Evolutionary conservation across 192 early-diverging fungal species (phyloP).

Genomic region (Entomortierella beljakovae): DNA sequence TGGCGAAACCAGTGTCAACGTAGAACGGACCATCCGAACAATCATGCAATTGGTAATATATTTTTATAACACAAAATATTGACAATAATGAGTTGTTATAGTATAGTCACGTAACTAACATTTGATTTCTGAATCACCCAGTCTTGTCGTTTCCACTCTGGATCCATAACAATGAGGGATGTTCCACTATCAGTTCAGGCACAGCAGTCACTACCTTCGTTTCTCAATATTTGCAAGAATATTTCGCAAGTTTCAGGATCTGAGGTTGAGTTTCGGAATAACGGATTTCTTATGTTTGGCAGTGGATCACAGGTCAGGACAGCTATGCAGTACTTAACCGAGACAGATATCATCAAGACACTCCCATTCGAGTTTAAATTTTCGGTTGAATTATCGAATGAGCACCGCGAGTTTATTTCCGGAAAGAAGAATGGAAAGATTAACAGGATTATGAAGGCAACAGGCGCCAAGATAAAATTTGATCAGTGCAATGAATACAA

Average conservation of each 20-base stretch:
- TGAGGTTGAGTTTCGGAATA: constrained; percentile 70
- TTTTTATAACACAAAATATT: background rate
- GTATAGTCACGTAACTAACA: too few relatives aligned
- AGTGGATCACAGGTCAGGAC: constrained; percentile 68
- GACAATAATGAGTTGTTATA: too few relatives aligned
- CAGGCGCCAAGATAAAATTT: constrained; percentile 77
- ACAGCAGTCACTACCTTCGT: constrained; percentile 40
- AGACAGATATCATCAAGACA: constrained; percentile 61
- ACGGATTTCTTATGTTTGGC: constrained; percentile 80
- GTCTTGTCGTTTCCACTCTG: constrained; percentile 53
- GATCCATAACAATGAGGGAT: constrained; percentile 39
- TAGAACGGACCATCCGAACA: constrained; percentile 76
- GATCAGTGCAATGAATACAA: constrained; percentile 79
- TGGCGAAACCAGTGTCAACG: constrained; percentile 76
- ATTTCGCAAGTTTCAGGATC: constrained; percentile 67
- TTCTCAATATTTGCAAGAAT: constrained; percentile 49
- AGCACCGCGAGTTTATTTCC: constrained; percentile 88
- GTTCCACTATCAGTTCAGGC: constrained; percentile 16
- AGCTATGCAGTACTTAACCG: constrained; percentile 68
- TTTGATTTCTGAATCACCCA: background rate
- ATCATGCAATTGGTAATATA: constrained; percentile 75
- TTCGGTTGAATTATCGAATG: constrained; percentile 78
- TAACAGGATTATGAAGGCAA: constrained; percentile 84
- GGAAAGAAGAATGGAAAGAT: constrained; percentile 93
- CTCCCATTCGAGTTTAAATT: constrained; percentile 72